Conservation (phyloP, 2,329 filamentous ascomycete species). For the Monosporascus sp. region DNA sequence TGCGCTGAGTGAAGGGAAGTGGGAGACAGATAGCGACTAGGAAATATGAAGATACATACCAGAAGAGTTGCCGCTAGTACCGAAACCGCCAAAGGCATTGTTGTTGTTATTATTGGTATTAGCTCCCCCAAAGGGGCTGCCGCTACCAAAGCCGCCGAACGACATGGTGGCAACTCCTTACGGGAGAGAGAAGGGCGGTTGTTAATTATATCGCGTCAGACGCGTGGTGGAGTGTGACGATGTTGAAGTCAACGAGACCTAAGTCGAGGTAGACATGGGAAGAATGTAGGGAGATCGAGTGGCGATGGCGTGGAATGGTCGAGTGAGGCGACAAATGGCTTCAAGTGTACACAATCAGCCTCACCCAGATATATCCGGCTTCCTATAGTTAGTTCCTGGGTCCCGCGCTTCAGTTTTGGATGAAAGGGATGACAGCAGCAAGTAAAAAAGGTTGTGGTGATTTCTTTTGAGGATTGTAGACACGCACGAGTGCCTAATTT, state of each 20-base stretch:
- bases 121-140: constrained; percentile 45
- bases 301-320: neutral
- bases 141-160: constrained; percentile 48
- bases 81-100: constrained; percentile 53
- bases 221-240: constrained; percentile 17
- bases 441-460: neutral
- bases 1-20: constrained; percentile 22
- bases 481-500: neutral
- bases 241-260: neutral
- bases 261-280: constrained; percentile 25
- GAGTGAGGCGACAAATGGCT: neutral
- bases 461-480: neutral
- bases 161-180: constrained; percentile 40
- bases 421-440: neutral
- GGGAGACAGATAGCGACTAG: constrained; percentile 4
- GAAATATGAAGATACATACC: constrained; percentile 41
- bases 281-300: neutral
- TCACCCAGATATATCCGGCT: neutral
- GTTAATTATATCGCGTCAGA: constrained; percentile 22
- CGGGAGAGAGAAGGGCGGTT: constrained; percentile 7
- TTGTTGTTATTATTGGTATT: constrained; percentile 43
- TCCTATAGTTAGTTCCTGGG: neutral
- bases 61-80: constrained; percentile 36
- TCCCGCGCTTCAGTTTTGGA: neutral
- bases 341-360: neutral